Evolutionary conservation across 176 grass and related monocot genomes (phyloP), one percentile per base, ranked within the genome.

Genomic region (Hsuehochloa calcarea): DNA sequence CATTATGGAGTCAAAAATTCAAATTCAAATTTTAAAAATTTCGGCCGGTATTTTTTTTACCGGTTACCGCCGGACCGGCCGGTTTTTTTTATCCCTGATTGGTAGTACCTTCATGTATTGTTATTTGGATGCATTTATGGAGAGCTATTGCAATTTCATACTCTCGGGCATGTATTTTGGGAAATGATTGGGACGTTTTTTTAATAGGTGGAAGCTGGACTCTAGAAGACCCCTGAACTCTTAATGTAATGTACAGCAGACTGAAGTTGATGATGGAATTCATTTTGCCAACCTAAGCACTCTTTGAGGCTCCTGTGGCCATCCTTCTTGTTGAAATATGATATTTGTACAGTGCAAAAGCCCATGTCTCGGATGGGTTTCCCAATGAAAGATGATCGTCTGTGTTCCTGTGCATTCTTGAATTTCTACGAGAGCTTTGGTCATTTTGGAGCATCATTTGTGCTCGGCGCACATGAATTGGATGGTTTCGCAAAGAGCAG

Each of bases 191-290:
- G 83, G 45, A 80, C 13, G 1, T 66, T 86, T 58, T 60, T 34
- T 43, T 75, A 54, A 71, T 77, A 92, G 90, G 54, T 92, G 17
- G 87, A 92, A 74, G 73, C 15, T 80, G 90, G 75, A 72, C 76
- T 92, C n/a, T 65, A 92, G 84, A 87, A 86, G 76, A 86, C 90
- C 90, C 27, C 70, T 92, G 87, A 89, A 80, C 64, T 81, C 80
- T 3, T 70, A 25, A 49, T 75, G 61, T 39, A 50, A 63, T 50
- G 43, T 44, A 73, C 50, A 79, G 54, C 16, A 6, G 74, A 83
- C 37, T 86, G 52, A 58, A 38, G 52, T 41, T 80, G 52, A 75
- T 51, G 14, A 41, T 44, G 23, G 66, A 84, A 47, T 3, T 25
- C 69, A 61, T 70, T 87, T 79, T 74, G 80, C 16, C 17, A 74